A percentile compares a stretch with the other conserved stretches of the same genome.
Conservation (phyloP, 2,329 filamentous ascomycete genomes). For the Lasiodiplodia gonubiensis region DNA sequence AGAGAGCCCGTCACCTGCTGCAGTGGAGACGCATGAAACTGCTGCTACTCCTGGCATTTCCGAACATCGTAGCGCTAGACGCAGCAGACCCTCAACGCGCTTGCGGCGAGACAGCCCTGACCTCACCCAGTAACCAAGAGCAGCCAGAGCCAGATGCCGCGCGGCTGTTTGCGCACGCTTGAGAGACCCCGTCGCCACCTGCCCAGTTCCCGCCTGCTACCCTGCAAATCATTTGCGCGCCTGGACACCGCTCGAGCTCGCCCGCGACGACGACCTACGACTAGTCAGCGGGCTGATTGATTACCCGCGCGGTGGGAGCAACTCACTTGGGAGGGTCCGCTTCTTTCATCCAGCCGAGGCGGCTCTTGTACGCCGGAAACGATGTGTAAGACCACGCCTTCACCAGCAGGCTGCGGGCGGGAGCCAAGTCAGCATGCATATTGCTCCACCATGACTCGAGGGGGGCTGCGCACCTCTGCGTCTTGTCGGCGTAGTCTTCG, state of each 20-base stretch:
- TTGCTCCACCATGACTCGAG: slow-evolving; percentile 17
- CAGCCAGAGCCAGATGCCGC: slow-evolving; percentile 16
- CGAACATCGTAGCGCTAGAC: slow-evolving; percentile 21
- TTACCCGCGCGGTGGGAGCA: neutral
- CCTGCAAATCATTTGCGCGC: slow-evolving; percentile 2
- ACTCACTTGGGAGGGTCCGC: slow-evolving; percentile 9
- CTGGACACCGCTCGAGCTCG: slow-evolving; percentile 13
- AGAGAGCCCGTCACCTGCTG: slow-evolving; percentile 13
- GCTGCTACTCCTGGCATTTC: slow-evolving; percentile 22
- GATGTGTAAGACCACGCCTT: slow-evolving; percentile 56
- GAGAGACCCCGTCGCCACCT: slow-evolving; percentile 2
- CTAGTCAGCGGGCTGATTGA: neutral
- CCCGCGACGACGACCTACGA: neutral
- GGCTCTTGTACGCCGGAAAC: slow-evolving; percentile 44
- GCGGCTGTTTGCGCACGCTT: slow-evolving; percentile 25
- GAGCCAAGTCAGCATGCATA: slow-evolving; percentile 24
- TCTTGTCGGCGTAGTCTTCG: slow-evolving; percentile 75
- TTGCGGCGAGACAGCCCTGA: slow-evolving; percentile 18
- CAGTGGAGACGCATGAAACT: slow-evolving; percentile 20
- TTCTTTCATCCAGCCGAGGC: slow-evolving; percentile 39
- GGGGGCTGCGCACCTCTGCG: slow-evolving; percentile 59
- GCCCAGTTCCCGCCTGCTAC: neutral
- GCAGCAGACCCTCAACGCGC: slow-evolving; percentile 18
- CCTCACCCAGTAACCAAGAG: slow-evolving; percentile 5
- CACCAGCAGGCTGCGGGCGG: slow-evolving; percentile 47